Percentiles rank a stretch among this genome's conserved stretches.
phyloP scores from a whole-genome alignment of 352 stramenopile genomes.

The Pythium coloratum region DNA sequence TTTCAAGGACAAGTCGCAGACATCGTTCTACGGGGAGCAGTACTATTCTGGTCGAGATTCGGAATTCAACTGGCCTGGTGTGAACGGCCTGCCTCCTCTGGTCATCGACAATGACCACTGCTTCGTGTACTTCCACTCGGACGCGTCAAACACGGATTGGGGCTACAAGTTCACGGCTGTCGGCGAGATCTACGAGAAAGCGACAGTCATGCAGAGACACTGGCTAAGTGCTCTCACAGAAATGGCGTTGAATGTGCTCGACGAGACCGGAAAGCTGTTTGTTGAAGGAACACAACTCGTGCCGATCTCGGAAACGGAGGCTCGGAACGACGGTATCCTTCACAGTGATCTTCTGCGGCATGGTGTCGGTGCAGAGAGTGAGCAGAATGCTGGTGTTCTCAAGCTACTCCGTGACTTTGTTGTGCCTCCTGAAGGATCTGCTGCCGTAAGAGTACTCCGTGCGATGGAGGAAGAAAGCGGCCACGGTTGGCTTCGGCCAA shows the following conservation, averaged over 20 bases:
- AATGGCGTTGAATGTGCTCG: slow-evolving; percentile 43
- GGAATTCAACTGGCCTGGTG: slow-evolving; percentile 80
- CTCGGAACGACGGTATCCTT: slow-evolving; percentile 51
- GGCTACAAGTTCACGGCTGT: slow-evolving; percentile 75
- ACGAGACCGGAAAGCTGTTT: slow-evolving; percentile 53
- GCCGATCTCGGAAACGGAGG: slow-evolving; percentile 50
- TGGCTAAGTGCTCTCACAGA: slow-evolving; percentile 64
- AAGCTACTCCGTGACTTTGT: slow-evolving; percentile 64
- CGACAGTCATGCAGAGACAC: slow-evolving; percentile 51
- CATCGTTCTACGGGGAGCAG: slow-evolving; percentile 60
- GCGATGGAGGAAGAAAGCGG: slow-evolving; percentile 19
- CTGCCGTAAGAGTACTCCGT: slow-evolving; percentile 26
- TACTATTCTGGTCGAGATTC: slow-evolving; percentile 77
- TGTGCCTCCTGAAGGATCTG: slow-evolving; percentile 35
- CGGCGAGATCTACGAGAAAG: slow-evolving; percentile 66
- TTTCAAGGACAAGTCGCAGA: slow-evolving; percentile 63
- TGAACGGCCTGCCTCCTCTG: slow-evolving; percentile 59
- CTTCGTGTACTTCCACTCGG: slow-evolving; percentile 83
- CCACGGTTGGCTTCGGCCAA: slow-evolving; percentile 2
- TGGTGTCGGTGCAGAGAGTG: slow-evolving; percentile 43
- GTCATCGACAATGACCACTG: slow-evolving; percentile 79
- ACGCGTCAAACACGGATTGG: slow-evolving; percentile 85
- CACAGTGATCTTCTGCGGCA: slow-evolving; percentile 72
- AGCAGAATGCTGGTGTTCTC: slow-evolving; percentile 59
- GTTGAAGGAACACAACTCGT: slow-evolving; percentile 48